Conservation (phyloP, 768 basidiomycete genomes). For the Rhizopogon rudus region DNA sequence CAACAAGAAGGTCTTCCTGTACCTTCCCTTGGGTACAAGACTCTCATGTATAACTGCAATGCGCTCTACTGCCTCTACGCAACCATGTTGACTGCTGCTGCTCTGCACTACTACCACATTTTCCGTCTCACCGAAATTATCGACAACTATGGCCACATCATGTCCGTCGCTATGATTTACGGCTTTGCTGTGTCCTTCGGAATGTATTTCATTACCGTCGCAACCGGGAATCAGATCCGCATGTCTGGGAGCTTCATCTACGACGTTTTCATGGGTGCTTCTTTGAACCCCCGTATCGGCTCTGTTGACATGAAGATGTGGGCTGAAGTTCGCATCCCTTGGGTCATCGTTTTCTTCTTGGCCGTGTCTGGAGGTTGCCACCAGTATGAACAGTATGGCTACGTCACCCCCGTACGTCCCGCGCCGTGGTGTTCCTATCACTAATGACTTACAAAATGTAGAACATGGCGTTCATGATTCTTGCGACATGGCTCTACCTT, state of each 20-base stretch:
- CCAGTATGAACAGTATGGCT: constrained; percentile 90
- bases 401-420: constrained; percentile 77
- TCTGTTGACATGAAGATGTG: constrained; percentile 97
- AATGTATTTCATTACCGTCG: constrained; percentile 75
- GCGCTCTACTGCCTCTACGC: constrained; percentile 81
- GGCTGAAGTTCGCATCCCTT: constrained; percentile 94
- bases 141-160: constrained; percentile 92
- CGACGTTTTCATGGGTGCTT: constrained; percentile 96
- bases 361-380: constrained; percentile 91
- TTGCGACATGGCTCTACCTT: constrained; percentile 94
- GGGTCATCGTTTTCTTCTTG: constrained; percentile 94
- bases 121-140: constrained; percentile 95
- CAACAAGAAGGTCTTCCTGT: constrained; percentile 95
- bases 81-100: constrained; percentile 69
- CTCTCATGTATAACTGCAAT: constrained; percentile 96
- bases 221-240: constrained; percentile 75
- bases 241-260: constrained; percentile 96
- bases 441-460: constrained; percentile 21
- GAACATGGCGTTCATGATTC: constrained; percentile 97
- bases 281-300: constrained; percentile 89
- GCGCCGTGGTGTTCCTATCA: not conserved
- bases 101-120: constrained; percentile 71
- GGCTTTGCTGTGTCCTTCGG: constrained; percentile 79
- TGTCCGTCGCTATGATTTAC: constrained; percentile 93
- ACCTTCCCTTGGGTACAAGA: constrained; percentile 88